Evolutionary conservation across 2,329 filamentous ascomycete genomes (phyloP).

Genomic region (Microcyclospora tardicrescens): DNA sequence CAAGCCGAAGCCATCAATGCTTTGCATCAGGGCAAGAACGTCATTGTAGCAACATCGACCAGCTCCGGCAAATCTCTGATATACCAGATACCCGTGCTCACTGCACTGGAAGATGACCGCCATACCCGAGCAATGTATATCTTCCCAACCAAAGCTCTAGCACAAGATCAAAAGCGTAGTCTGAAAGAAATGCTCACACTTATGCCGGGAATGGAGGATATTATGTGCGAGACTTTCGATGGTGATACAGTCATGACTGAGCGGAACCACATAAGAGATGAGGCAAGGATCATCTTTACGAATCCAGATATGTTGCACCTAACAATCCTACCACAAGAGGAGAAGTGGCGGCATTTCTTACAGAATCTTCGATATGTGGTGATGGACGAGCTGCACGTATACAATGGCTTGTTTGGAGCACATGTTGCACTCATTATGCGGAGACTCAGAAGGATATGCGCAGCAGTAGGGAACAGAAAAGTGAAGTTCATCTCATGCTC

Average conservation of each 20-base stretch:
- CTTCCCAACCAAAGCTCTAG: slow-evolving; percentile 91
- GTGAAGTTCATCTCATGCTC: slow-evolving; percentile 93
- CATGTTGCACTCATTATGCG: slow-evolving; percentile 95
- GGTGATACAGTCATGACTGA: slow-evolving; percentile 79
- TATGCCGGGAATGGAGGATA: slow-evolving; percentile 62
- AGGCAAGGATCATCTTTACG: slow-evolving; percentile 87
- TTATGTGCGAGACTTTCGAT: slow-evolving; percentile 85
- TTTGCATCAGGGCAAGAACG: slow-evolving; percentile 66
- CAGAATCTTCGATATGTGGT: slow-evolving; percentile 84
- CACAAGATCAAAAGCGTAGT: slow-evolving; percentile 84
- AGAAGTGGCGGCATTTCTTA: slow-evolving; percentile 77
- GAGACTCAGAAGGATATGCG: slow-evolving; percentile 72
- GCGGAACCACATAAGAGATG: slow-evolving; percentile 68
- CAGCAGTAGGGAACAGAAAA: slow-evolving; percentile 71
- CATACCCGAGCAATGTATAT: slow-evolving; percentile 88
- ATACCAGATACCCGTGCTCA: slow-evolving; percentile 84
- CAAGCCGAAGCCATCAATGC: slow-evolving; percentile 90
- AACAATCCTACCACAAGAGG: slow-evolving; percentile 84
- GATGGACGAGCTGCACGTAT: slow-evolving; percentile 75
- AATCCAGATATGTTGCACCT: slow-evolving; percentile 98
- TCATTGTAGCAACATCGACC: slow-evolving; percentile 88
- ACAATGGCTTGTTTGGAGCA: slow-evolving; percentile 87
- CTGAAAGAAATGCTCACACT: slow-evolving; percentile 72
- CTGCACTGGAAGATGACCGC: slow-evolving; percentile 66
- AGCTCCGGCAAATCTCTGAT: slow-evolving; percentile 97